Percentiles rank a stretch among this genome's conserved stretches.
Conservation (phyloP, 805 yeast genomes). For the Candida glaebosa region DNA sequence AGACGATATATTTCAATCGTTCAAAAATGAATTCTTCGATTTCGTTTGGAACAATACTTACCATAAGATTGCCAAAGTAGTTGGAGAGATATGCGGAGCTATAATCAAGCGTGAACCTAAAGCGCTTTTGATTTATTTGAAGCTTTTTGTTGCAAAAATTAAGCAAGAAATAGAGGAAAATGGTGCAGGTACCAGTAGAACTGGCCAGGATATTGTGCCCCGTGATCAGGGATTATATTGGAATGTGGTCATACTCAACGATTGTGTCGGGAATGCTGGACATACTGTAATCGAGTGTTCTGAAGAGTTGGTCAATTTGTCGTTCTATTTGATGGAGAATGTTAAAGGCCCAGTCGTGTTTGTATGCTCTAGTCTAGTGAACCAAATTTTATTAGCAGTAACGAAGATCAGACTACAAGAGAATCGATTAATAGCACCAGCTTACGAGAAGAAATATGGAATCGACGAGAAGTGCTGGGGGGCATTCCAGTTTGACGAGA, state of each 20-base stretch:
- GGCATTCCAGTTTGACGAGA: constrained; percentile 56
- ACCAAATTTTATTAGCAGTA: constrained; percentile 61
- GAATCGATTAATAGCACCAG: constrained; percentile 49
- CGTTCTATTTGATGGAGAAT: constrained; percentile 39
- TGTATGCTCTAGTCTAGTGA: constrained; percentile 58
- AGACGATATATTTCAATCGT: constrained; percentile 46
- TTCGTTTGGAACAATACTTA: constrained; percentile 59
- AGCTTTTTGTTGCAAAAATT: constrained; percentile 49
- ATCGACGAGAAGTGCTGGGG: constrained; percentile 67
- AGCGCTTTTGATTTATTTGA: constrained; percentile 40
- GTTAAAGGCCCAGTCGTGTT: constrained; percentile 67
- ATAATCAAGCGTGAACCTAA: constrained; percentile 63
- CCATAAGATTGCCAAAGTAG: constrained; percentile 59
- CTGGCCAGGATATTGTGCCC: constrained; percentile 63
- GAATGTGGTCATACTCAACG: constrained; percentile 66
- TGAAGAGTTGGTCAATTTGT: constrained; percentile 45
- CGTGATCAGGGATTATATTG: constrained; percentile 75
- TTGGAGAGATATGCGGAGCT: constrained; percentile 71
- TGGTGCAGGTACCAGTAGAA: constrained; percentile 75
- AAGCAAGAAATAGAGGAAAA: constrained; percentile 67
- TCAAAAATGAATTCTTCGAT: constrained; percentile 48
- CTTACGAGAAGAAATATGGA: constrained; percentile 32
- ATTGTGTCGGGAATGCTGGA: constrained; percentile 69
- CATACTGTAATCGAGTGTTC: constrained; percentile 40
- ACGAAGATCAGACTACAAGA: constrained; percentile 61